Conservation (phyloP, 1,284 basidiomycete genomes). For the Tetrapyrgos nigripes region DNA sequence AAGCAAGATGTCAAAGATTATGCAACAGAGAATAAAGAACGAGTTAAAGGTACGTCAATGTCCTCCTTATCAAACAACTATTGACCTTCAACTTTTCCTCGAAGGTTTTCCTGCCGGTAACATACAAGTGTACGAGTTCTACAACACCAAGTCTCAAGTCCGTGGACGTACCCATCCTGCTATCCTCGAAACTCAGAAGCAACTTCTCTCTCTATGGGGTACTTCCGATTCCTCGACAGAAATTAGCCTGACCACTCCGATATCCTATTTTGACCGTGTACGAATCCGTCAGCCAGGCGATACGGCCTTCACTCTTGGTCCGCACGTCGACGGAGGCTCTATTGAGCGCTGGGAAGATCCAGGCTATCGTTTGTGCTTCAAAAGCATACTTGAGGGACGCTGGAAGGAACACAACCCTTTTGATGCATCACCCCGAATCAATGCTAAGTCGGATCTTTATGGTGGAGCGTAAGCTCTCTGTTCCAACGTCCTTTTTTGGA, state of each 20-base stretch:
- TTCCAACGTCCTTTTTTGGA: too few species aligned
- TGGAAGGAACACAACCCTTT: slow-evolving; percentile 70
- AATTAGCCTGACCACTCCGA: slow-evolving; percentile 61
- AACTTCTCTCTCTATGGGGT: slow-evolving; percentile 68
- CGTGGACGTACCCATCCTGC: slow-evolving; percentile 60
- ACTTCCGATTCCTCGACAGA: slow-evolving; percentile 42
- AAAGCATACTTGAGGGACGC: slow-evolving; percentile 53
- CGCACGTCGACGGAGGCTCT: slow-evolving; percentile 79
- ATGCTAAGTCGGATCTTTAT: slow-evolving; percentile 64
- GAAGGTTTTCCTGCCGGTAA: slow-evolving; percentile 70
- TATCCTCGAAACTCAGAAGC: slow-evolving; percentile 56
- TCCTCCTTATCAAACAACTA: slow-evolving; percentile 34
- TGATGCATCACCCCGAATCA: slow-evolving; percentile 55
- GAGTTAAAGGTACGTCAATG: slow-evolving; percentile 16
- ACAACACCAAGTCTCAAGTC: slow-evolving; percentile 69
- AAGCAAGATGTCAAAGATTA: slow-evolving; percentile 65
- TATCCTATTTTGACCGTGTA: slow-evolving; percentile 80
- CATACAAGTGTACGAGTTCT: slow-evolving; percentile 78
- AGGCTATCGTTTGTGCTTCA: slow-evolving; percentile 62
- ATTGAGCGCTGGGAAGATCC: slow-evolving; percentile 84
- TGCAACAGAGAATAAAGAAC: slow-evolving; percentile 54
- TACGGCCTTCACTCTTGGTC: slow-evolving; percentile 62
- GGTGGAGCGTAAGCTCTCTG: slow-evolving; percentile 36
- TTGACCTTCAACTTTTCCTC: slow-evolving; percentile 41
- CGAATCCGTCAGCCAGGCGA: slow-evolving; percentile 80